Evolutionary conservation across 176 grass and related monocot species (phyloP), one percentile per base, ranked within the genome.

Genomic region (Ampelocalamus luodianensis): DNA sequence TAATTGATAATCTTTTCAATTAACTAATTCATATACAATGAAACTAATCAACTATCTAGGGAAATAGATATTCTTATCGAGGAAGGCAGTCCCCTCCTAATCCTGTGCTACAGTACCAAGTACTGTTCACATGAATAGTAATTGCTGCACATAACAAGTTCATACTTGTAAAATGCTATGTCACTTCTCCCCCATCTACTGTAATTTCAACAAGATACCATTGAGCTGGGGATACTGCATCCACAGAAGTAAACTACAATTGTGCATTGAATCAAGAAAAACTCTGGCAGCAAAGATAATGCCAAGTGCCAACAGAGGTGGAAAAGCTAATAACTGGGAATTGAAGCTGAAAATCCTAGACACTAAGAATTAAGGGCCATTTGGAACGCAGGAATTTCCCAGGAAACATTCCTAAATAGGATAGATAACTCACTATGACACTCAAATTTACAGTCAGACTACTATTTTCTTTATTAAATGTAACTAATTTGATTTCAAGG

Each of bases 151-250:
- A n/a, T n/a, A n/a, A n/a, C n/a, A n/a, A n/a, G n/a, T 14, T 78
- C 38, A 84, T 22, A 15, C 48, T 89, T 65, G 10, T 59, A 32
- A 48, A 73, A 48, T 60, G 39, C 38, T 18, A 42, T 29, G 49
- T 20, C 20, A 68, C 15, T 65, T 29, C 15, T 46, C 60, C 16
- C n/a, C 16, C 4, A 79, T 66, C 38, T 24, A 37, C 16, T 58
- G 36, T 65, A 37, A 69, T 55, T 53, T 59, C 60, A 2, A 14
- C 37, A 38, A 26, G 59, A 74, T 48, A 11, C 15, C 22, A 70
- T 63, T 78, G 37, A 26, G 37, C 74, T 64, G 18, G 49, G 51
- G 53, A 79, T 83, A 78, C 14, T n/a, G 22, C 10, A 32, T 22
- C 65, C 4, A 45, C 36, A 48, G 10, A 69, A 51, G 32, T 42